phyloP scores from a whole-genome alignment of 1,139 yeast species.

The Sugiyamaella pinicola region DNA sequence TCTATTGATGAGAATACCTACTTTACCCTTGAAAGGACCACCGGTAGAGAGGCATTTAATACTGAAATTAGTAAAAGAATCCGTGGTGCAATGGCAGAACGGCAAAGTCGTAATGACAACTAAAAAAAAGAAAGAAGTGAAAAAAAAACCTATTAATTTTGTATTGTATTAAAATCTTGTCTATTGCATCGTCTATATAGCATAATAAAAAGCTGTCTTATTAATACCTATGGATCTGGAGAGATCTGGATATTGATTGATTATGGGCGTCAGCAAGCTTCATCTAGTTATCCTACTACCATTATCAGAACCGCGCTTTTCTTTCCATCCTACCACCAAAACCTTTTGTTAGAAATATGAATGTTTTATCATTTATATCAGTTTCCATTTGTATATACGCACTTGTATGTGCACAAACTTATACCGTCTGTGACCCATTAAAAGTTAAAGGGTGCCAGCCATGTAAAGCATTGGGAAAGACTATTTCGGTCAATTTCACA shows the following conservation, averaged over 20 bases:
- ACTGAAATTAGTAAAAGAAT: conserved; percentile 37
- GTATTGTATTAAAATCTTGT: not conserved
- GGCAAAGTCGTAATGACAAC: conserved; percentile 24
- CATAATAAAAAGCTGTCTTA: not conserved
- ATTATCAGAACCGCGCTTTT: too few relatives aligned
- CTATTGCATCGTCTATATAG: conserved; percentile 11
- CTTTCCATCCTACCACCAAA: too few relatives aligned
- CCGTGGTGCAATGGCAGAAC: conserved; percentile 37
- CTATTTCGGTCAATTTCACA: conserved; percentile 34
- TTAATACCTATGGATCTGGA: not conserved
- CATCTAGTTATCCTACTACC: not conserved
- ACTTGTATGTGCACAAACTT: conserved; percentile 30
- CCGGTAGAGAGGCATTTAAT: conserved; percentile 31
- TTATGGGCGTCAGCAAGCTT: not conserved
- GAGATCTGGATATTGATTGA: conserved; percentile 1
- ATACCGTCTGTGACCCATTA: conserved; percentile 36
- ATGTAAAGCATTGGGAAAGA: conserved; percentile 38
- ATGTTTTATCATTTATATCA: conserved; percentile 1
- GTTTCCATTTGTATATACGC: not conserved
- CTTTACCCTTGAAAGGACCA: conserved; percentile 14
- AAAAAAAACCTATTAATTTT: too few relatives aligned
- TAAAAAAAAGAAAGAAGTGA: too few relatives aligned
- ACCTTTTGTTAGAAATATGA: conserved; percentile 8
- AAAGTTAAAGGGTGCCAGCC: conserved; percentile 32
- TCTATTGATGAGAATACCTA: conserved; percentile 20